Conservation (phyloP, 2,329 filamentous ascomycete species). For the Alternaria consortialis region DNA sequence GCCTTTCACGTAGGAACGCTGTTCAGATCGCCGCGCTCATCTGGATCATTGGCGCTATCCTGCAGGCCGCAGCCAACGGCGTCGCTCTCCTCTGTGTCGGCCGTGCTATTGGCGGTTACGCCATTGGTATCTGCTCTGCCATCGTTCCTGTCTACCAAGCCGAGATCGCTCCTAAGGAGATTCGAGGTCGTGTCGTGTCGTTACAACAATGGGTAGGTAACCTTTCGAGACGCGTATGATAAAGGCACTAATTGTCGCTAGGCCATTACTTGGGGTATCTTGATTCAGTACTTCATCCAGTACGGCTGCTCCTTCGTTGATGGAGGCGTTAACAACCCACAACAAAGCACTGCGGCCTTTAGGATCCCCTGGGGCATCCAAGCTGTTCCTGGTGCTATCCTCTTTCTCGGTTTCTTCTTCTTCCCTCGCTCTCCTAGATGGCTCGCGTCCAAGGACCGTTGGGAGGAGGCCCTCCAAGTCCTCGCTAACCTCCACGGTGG, state of each 20-base stretch:
- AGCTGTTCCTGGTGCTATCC: constrained; percentile 52
- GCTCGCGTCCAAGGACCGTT: constrained; percentile 73
- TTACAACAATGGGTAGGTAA: constrained; percentile 56
- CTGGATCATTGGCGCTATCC: constrained; percentile 58
- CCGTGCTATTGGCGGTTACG: constrained; percentile 83
- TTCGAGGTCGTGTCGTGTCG: constrained; percentile 67
- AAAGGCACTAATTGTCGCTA: constrained; percentile 46
- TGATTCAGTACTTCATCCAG: constrained; percentile 72
- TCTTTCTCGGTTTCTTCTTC: constrained; percentile 54
- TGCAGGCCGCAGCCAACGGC: constrained; percentile 52
- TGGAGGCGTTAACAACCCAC: constrained; percentile 49
- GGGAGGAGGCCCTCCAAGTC: constrained; percentile 69
- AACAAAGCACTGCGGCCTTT: constrained; percentile 56
- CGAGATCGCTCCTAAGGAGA: constrained; percentile 69
- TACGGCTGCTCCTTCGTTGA: constrained; percentile 68
- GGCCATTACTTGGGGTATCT: constrained; percentile 68
- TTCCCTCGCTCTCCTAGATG: constrained; percentile 68
- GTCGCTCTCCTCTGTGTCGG: constrained; percentile 55
- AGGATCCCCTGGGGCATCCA: constrained; percentile 57
- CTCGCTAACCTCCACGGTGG: constrained; percentile 65
- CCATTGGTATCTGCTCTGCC: constrained; percentile 87
- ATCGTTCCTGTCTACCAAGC: constrained; percentile 95
- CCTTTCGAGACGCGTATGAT: not conserved
- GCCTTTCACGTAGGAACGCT: constrained; percentile 55
- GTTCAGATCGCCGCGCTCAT: constrained; percentile 56